Evolutionary conservation across 2,329 filamentous ascomycete species (phyloP), one percentile per base, ranked within the genome.

Genomic region (Neonectria faginata): DNA sequence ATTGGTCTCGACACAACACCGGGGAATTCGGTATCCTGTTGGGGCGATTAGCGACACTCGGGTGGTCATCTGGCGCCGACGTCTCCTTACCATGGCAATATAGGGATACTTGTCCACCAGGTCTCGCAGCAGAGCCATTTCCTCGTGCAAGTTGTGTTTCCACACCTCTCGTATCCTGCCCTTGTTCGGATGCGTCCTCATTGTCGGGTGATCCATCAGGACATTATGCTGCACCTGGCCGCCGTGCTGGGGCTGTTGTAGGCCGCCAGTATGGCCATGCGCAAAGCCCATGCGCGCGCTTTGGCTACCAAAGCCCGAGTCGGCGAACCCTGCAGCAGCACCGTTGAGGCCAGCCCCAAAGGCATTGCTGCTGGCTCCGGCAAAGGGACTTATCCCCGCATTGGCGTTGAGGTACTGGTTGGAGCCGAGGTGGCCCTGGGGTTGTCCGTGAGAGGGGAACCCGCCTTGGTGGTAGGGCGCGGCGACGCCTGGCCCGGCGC

Each of bases 11-110:
- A 93, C 57, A 99, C 95, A 57, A 99, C 94, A 62, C 96, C 96
- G n/a, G 96, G 96, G 73, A 99, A 99, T 78, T 98, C 95, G 25
- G 96, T 97, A 78, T 99, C 96, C 94, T 97, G 14, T 76, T 56
- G 68, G 60, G 44, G 47, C 64, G 50, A 69, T 74, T 63, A 73
- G 67, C 52, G 62, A 27, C 50, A 53, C 39, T 58, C 50, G 22
- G 27, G 25, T 55, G 50, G 27, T 45, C 31, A 25, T 29, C 36
- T 47, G 59, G 41, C 29, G 53, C 60, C 41, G 14, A 14, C 52
- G 53, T 54, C 18, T 51, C 42, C 91, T 84, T 83, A 97, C 94
- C 96, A 99, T 98, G 73, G 94, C 95, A 80, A 99, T 95, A 77
- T 97, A 98, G 45, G 94, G 93, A 79, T 97, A 98, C 74, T 92